Evolutionary conservation across 2,329 filamentous ascomycete genomes (phyloP).

Genomic region (Chaetomiaceae sp.): DNA sequence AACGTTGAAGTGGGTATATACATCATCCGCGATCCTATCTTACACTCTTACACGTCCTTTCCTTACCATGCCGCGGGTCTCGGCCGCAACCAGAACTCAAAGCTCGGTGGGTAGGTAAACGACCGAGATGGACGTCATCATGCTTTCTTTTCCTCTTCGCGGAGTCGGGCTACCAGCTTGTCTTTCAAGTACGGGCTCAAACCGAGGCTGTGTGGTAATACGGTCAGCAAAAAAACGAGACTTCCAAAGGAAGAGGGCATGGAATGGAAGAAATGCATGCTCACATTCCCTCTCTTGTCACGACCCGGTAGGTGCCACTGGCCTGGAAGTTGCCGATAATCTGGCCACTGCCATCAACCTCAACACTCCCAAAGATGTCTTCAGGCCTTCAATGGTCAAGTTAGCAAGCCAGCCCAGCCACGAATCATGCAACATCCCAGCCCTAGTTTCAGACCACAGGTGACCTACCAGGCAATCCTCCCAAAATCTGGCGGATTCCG

Average conservation of each 20-base stretch:
- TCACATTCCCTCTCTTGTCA: slow-evolving; percentile 65
- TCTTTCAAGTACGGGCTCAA: slow-evolving; percentile 50
- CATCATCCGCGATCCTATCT: too few species aligned
- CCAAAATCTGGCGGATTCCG: slow-evolving; percentile 63
- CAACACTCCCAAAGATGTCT: slow-evolving; percentile 64
- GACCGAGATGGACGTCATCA: slow-evolving; percentile 1
- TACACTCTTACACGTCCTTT: too few species aligned
- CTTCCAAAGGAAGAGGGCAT: not conserved
- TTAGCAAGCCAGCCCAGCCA: not conserved
- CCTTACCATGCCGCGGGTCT: too few species aligned
- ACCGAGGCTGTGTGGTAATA: slow-evolving; percentile 41
- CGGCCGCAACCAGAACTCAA: too few species aligned
- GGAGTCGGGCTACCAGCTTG: slow-evolving; percentile 50
- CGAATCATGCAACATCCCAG: fast-evolving
- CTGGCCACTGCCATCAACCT: slow-evolving; percentile 54
- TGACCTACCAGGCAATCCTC: slow-evolving; percentile 53
- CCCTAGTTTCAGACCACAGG: too few species aligned
- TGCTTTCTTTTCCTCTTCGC: slow-evolving; percentile 43
- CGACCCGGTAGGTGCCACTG: slow-evolving; percentile 54
- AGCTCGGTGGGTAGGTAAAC: too few species aligned
- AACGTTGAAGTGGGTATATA: too few species aligned
- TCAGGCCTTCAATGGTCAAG: slow-evolving; percentile 43
- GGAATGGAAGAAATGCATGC: slow-evolving; percentile 29
- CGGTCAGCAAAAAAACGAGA: not conserved
- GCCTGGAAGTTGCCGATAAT: slow-evolving; percentile 55